Conservation (phyloP, 768 basidiomycete genomes). For the Tulasnella sp. region DNA sequence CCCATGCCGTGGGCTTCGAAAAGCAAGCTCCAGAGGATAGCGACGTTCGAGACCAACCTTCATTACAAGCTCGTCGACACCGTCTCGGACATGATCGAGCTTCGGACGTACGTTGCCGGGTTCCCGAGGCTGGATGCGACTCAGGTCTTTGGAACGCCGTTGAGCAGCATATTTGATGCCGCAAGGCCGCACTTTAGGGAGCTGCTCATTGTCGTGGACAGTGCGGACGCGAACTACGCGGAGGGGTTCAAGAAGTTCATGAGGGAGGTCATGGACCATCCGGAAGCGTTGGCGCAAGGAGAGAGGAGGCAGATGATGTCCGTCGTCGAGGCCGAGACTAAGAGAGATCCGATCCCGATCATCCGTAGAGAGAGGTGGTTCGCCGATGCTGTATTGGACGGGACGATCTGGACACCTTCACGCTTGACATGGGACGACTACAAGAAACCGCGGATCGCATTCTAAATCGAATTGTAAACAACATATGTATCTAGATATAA, state of each 20-base stretch:
- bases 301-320: not conserved
- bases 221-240: not conserved
- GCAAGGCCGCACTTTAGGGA: not conserved
- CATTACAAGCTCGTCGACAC: conserved; percentile 1
- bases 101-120: not conserved
- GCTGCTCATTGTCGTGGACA: not conserved
- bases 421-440: not conserved
- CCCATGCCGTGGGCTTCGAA: conserved; percentile 1
- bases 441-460: not conserved
- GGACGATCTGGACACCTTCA: not conserved
- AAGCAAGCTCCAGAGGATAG: not conserved
- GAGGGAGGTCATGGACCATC: not conserved
- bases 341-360: not conserved
- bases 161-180: not conserved
- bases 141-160: not conserved
- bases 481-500: not conserved
- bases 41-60: not conserved
- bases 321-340: not conserved
- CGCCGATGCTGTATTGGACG: not conserved
- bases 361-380: not conserved
- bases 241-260: not conserved
- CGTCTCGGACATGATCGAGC: not conserved
- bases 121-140: not conserved
- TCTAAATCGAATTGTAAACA: not conserved
- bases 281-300: not conserved